phyloP scores from a whole-genome alignment of 2,329 filamentous ascomycete species.

The Trichoderma sp. region DNA sequence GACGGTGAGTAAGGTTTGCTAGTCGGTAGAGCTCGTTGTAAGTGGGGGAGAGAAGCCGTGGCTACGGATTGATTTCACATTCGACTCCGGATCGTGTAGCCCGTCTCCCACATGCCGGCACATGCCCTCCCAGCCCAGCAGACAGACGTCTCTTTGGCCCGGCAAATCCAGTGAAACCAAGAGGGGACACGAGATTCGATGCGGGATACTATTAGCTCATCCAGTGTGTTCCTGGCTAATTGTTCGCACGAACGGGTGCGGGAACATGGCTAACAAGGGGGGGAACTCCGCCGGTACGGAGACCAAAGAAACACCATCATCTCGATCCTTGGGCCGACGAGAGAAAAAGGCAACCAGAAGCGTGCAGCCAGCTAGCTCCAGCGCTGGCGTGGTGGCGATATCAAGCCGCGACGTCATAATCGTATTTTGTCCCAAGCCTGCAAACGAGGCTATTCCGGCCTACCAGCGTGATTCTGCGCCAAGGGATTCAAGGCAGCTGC shows the following conservation, averaged over 20 bases:
- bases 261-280: conserved; percentile 3
- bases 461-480: conserved; percentile 10
- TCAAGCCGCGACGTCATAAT: conserved; percentile 16
- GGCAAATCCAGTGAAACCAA: background rate
- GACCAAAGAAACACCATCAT: background rate
- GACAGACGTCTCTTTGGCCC: background rate
- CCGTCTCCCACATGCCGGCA: background rate
- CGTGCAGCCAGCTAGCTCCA: conserved; percentile 7
- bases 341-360: background rate
- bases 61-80: background rate
- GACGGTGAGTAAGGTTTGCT: background rate
- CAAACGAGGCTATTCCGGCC: conserved; percentile 17
- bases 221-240: conserved; percentile 8
- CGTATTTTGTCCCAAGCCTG: background rate
- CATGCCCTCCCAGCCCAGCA: background rate
- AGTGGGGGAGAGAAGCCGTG: background rate
- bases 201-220: background rate
- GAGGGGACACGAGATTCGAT: background rate
- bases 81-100: background rate
- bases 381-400: conserved; percentile 16
- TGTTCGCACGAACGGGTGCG: background rate
- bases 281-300: background rate
- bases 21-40: background rate
- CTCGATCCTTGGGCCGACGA: background rate
- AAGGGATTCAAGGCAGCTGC: background rate